Evolutionary conservation across 345 rosid species (phyloP), one percentile per base, ranked within the genome.

Genomic region (Trapa bicornis): DNA sequence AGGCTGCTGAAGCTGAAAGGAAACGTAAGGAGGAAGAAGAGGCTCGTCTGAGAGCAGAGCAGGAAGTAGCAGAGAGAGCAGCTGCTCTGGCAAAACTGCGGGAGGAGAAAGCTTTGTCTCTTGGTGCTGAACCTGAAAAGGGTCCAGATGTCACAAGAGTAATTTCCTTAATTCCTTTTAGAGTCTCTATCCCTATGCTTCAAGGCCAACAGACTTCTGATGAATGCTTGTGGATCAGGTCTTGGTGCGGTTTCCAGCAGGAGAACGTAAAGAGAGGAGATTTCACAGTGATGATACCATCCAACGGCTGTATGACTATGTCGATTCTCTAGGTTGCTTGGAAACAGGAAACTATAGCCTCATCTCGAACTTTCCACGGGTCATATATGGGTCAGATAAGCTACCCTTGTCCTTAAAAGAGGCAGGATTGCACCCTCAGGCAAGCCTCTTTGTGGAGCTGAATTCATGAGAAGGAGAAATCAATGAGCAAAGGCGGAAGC

Each of bases 401-500:
- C 76, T 77, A 50, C 72, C 82, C 0, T 52, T 81, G 79, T 75
- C 91, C 43, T 70, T 95, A 65, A 85, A 91, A 75, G 97, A 89
- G 47, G 87, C 94, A 37, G 98, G 99, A 68, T 81, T 95, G 80
- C 91, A 95, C 86, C 99, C 99, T 70, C 97, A 91, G 79, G 99
- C 94, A 68, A 89, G 98, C 79, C 98, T 95, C 72, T 95, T 91
- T 65, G 92, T 95, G 74, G 98, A 95, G 92, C 77, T 85, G 67
- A 85, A 84, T 84, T 86, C 47, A 0, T 69, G 73, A 74, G 69
- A 54, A 84, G 57, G 37, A 71, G 37, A 42, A 11, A 58, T 52
- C 53, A 61, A 43, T 54, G 7, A 12, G 36, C 52, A 39, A 17
- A 16, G n/a, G 29, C 35, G 6, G 13, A 41, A 41, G 50, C 48